These are phyloP conservation scores for Nakazawaea ernobii DNA, from an alignment of 805 yeast genomes.

Conservation along the genomic window DNA sequence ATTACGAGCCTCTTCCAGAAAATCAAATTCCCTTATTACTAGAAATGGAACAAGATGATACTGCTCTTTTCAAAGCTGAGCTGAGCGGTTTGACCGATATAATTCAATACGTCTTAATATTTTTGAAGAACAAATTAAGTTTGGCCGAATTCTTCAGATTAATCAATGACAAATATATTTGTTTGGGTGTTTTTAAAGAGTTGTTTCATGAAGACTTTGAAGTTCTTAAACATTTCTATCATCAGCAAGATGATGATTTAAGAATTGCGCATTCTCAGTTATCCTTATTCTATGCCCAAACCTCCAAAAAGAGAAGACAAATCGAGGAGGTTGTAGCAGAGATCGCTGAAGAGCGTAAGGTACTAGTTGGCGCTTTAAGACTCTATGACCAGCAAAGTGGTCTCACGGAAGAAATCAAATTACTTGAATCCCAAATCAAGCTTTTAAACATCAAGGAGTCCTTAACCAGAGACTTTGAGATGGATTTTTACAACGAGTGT, in stretches of 20 bases:
- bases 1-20: conserved; percentile 58
- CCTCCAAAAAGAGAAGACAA: background rate
- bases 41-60: conserved; percentile 64
- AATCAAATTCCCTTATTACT: conserved; percentile 60
- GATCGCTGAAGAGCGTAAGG: conserved; percentile 17
- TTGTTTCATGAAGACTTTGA: conserved; percentile 28
- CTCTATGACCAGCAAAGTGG: conserved; percentile 26
- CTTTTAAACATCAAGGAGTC: conserved; percentile 38
- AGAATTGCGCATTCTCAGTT: conserved; percentile 41
- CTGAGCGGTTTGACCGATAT: conserved; percentile 58
- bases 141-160: conserved; percentile 65
- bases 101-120: conserved; percentile 48
- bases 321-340: conserved; percentile 16
- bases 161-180: conserved; percentile 41
- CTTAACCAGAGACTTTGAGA: conserved; percentile 34
- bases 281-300: conserved; percentile 10
- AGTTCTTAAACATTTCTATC: conserved; percentile 47
- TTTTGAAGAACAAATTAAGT: conserved; percentile 49
- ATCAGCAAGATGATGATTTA: conserved; percentile 55
- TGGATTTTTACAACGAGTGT: conserved; percentile 29
- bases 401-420: conserved; percentile 28
- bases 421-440: conserved; percentile 38
- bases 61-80: conserved; percentile 64
- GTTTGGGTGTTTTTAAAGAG: conserved; percentile 31
- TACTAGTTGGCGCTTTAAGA: conserved; percentile 23